Conservation (phyloP, 2,329 filamentous ascomycete species). For the Didymella pinodella region DNA sequence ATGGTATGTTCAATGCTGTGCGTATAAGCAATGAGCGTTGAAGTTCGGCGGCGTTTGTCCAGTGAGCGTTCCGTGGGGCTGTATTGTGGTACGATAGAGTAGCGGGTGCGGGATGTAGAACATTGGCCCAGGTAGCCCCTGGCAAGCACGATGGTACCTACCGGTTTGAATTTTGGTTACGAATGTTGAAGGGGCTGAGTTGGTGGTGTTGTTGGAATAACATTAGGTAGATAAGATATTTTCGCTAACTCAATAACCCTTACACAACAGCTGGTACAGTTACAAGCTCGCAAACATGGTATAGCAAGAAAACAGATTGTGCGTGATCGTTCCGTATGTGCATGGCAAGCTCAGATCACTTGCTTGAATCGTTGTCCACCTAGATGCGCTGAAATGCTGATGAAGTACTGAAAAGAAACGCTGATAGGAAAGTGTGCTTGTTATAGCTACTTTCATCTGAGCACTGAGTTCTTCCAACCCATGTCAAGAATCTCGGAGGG, state of each 20-base stretch:
- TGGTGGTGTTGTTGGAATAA: slow-evolving; percentile 4
- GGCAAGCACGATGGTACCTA: neutral
- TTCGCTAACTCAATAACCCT: slow-evolving; percentile 18
- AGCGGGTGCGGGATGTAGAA: neutral
- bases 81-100: neutral
- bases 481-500: slow-evolving; percentile 51
- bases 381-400: slow-evolving; percentile 19
- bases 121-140: neutral
- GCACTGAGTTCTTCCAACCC: slow-evolving; percentile 33
- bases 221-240: slow-evolving; percentile 20
- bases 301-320: slow-evolving; percentile 8
- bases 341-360: neutral
- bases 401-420: slow-evolving; percentile 13
- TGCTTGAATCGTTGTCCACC: slow-evolving; percentile 1
- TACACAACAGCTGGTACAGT: slow-evolving; percentile 17
- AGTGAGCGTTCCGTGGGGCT: neutral
- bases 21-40: neutral
- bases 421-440: slow-evolving; percentile 3
- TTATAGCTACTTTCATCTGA: slow-evolving; percentile 22
- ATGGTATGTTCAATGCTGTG: neutral
- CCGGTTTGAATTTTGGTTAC: neutral
- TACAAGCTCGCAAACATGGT: slow-evolving; percentile 12
- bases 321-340: slow-evolving; percentile 7
- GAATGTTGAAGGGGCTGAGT: no score
- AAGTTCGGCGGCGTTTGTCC: neutral